A percentile compares a stretch with the other conserved stretches of the same genome.
phyloP scores from a whole-genome alignment of 2,329 filamentous ascomycete genomes.

The Neocucurbitaria cava region DNA sequence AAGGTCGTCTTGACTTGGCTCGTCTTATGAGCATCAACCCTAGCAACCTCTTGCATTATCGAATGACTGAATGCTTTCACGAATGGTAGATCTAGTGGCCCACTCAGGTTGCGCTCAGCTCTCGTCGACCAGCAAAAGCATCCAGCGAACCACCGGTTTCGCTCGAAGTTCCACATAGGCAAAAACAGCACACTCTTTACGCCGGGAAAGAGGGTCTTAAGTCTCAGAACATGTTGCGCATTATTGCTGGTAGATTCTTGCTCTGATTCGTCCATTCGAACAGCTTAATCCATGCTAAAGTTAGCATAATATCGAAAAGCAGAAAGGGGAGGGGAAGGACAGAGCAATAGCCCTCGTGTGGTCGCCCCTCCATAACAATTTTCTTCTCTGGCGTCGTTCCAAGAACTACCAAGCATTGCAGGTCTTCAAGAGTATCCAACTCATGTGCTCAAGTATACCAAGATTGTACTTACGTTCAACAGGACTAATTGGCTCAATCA shows the following conservation, averaged over 20 bases:
- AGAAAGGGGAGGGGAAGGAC: not conserved
- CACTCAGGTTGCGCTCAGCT: conserved; percentile 21
- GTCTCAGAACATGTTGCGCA: not conserved
- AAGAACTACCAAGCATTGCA: not conserved
- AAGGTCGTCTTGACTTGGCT: conserved; percentile 56
- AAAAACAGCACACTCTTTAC: conserved; percentile 34
- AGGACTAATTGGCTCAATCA: not conserved
- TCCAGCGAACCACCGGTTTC: conserved; percentile 34
- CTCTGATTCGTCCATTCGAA: not conserved
- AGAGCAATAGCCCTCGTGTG: not conserved
- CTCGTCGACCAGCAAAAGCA: conserved; percentile 32
- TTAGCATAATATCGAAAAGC: not conserved
- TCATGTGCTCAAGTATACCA: not conserved
- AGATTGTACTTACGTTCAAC: not conserved
- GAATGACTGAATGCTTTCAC: conserved; percentile 47
- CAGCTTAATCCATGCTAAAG: not conserved
- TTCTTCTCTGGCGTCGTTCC: too few species aligned
- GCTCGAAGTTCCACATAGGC: conserved; percentile 40
- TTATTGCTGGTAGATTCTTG: not conserved
- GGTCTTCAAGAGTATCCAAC: not conserved
- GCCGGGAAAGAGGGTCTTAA: conserved; percentile 58
- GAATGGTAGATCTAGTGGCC: conserved; percentile 26
- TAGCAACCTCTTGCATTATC: conserved; percentile 62
- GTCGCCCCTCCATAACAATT: too few species aligned
- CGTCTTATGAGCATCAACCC: conserved; percentile 50